A percentile compares a stretch with the other conserved stretches of the same genome.
Conservation (phyloP, 202 grass and related monocot genomes). For the Hordeum pubiflorum region DNA sequence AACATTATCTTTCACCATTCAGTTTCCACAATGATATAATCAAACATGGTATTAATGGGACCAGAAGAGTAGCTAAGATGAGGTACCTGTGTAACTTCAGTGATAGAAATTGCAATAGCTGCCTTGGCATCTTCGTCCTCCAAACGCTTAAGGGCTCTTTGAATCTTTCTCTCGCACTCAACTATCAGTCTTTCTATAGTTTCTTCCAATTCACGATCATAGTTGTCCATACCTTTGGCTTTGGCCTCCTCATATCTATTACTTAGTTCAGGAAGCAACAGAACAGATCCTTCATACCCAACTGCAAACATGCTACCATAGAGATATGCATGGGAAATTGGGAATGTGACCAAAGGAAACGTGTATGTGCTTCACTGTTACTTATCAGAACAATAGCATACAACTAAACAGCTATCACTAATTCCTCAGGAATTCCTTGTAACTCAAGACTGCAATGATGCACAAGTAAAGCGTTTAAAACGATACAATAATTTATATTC, state of each 20-base stretch:
- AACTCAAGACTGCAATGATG: neutral
- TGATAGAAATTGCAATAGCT: slow-evolving; percentile 96
- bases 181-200: slow-evolving; percentile 86
- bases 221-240: slow-evolving; percentile 78
- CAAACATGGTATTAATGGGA: neutral
- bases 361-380: neutral
- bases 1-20: slow-evolving; percentile 4
- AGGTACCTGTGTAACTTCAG: slow-evolving; percentile 75
- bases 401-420: neutral
- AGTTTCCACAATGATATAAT: neutral
- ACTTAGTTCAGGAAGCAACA: slow-evolving; percentile 43
- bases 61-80: neutral
- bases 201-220: slow-evolving; percentile 75
- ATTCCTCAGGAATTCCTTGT: neutral
- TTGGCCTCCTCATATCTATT: slow-evolving; percentile 93
- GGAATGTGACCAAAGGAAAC: neutral
- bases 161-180: slow-evolving; percentile 97
- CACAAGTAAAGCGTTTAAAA: neutral
- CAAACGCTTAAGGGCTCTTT: slow-evolving; percentile 81
- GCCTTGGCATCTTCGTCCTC: slow-evolving; percentile 86
- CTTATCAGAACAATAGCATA: neutral
- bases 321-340: neutral
- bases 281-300: neutral
- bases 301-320: neutral
- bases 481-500: neutral